Evolutionary conservation across 23 red algal genomes (phyloP).

Genomic region (Gracilaria gracilis): DNA sequence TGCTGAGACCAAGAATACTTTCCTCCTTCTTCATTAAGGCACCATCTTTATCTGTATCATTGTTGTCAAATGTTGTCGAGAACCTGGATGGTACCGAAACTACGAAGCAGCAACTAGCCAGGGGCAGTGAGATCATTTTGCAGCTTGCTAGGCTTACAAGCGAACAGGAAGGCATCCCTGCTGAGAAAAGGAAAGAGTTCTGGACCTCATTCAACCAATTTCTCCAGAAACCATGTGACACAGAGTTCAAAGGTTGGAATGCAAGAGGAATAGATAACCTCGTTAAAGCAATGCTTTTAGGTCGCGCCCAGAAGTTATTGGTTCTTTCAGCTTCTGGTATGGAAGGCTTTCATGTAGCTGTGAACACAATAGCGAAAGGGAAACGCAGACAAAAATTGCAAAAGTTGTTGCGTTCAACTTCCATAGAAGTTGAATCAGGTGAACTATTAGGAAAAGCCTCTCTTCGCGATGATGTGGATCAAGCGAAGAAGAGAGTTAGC

Average conservation of each 20-base stretch:
- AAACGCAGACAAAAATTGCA: background rate
- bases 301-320: background rate
- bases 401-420: constrained; percentile 8
- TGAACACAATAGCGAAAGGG: background rate
- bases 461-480: background rate
- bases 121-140: background rate
- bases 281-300: background rate
- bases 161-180: background rate
- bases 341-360: background rate
- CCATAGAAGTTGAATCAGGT: background rate
- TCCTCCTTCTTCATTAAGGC: constrained; percentile 32
- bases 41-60: constrained; percentile 7
- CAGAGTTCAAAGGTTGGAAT: constrained; percentile 13
- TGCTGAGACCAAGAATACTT: constrained; percentile 27
- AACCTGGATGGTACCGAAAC: background rate
- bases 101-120: background rate
- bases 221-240: background rate
- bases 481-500: background rate
- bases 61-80: background rate
- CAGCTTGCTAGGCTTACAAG: background rate
- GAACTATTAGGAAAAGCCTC: background rate
- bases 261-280: background rate
- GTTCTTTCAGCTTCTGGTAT: background rate
- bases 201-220: background rate
- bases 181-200: constrained; percentile 2